Evolutionary conservation across 2,329 filamentous ascomycete species (phyloP), one percentile per base, ranked within the genome.

Genomic region (Thermomyces lanuginosus): DNA sequence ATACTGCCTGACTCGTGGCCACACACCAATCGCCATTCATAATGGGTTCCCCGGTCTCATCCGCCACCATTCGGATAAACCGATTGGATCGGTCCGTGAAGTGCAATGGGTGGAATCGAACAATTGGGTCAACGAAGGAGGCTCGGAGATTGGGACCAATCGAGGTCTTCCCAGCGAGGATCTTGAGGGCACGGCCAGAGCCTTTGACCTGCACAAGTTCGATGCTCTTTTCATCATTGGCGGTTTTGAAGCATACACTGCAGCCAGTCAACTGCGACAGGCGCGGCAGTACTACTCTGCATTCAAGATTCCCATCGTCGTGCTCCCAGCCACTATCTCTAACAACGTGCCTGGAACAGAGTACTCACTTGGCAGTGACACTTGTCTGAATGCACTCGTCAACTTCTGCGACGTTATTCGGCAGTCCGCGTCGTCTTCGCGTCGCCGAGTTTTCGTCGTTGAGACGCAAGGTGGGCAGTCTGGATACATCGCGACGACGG

Each of bases 291-390:
- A 80, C 34, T 92, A 79, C 55, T 73, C 80, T 7, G 76, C 78
- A 1, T 78, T 98, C 48, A 83, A 81, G 53, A 93, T 98, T 37
- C 89, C 89, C 11, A 81, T 95, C 65, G 69, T 77, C 28, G 67
- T 93, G 21, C 65, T 98, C 14, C 89, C 89, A 0, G 89, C 89
- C n/a, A 98, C 89, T 6, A 86, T 98, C 41, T 92, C 82, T 38
- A 98, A 98, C 65, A 98, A 98, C 51, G 89, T 98, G 4, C 89
- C 89, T 0, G 89, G 89, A 20, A 92, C 86, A 0, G 89, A 98
- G 55, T 95, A 93, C 61, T 93, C 83, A 1, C 71, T 98, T 23
- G 89, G 89, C 22, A 92, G 83, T 16, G 89, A 98, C 46, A 98
- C 89, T 1, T 95, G 89, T 48, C 61, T 98, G 36, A 98, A 98